Base-by-base conservation (phyloP, 371 early-diverging fungal species). In the Parasitella parasitica region DNA sequence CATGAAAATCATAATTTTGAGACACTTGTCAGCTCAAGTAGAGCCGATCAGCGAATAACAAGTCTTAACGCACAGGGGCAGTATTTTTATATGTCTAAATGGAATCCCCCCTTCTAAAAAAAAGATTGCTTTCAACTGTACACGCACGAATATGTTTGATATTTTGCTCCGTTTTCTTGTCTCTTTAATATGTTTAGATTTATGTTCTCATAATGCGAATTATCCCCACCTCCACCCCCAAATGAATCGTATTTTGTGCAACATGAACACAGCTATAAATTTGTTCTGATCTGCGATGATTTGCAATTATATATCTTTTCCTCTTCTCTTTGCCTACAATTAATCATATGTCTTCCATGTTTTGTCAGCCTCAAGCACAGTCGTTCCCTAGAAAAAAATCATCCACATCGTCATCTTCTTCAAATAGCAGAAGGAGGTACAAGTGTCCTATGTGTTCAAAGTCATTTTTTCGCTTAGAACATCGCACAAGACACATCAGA, bases 401-500 rank as follows among this genome's bases (percentile, higher is more conserved):
- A 28, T 20, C 15, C 37, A 22, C 50, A 50, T 22, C 28, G 1
- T 37, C 36, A 3, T 51, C 51, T 12, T 24, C 28, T 13, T 3
- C 13, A 48, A 32, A 30, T 9, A 34, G 26, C n/a, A 52, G 54
- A 52, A 39, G 88, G 39, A 86, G 86, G 12, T 84, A 84, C 63
- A 79, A 82, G 54, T 87, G 88, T 62, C 80, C 61, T 9, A 75
- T 84, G 57, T 87, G 88, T 61, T 66, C 71, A 63, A 86, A 83
- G 61, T 83, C 82, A n/a, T 87, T 87, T 63, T 82, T 78, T 55
- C 78, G 88, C 18, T 69, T 86, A 35, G 88, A 87, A 63, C 88
- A 87, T 52, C 82, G 83, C 53, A 86, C 84, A 32, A 81, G 94
- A 46, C 92, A 93, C 58, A 86, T 89, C 60, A 82, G 91, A 49